Conservation (phyloP, 2,329 filamentous ascomycete species). For the Sarocladiaceae sp. region DNA sequence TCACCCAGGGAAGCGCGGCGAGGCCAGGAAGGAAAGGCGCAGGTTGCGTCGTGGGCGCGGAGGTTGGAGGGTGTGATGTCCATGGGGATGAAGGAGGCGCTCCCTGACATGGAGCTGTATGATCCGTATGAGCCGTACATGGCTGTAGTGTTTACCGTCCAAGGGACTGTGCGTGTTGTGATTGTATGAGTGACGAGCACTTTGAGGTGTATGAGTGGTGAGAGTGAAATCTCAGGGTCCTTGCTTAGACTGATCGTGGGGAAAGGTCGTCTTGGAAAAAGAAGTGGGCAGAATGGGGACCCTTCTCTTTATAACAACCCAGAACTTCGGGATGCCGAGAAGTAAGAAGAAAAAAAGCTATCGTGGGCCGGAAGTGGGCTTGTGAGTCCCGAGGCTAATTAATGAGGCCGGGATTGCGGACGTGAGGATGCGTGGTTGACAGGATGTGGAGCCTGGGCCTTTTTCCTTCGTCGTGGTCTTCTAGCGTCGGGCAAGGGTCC, state of each 20-base stretch:
- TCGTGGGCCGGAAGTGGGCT: no score
- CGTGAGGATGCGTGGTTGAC: no score
- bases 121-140: slow-evolving; percentile 47
- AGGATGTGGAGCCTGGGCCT: no score
- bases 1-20: slow-evolving; percentile 44
- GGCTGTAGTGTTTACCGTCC: slow-evolving; percentile 17
- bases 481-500: not conserved
- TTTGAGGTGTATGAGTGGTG: no score
- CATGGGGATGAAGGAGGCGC: slow-evolving; percentile 33
- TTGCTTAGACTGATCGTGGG: slow-evolving; percentile 13
- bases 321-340: no score
- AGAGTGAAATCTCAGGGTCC: slow-evolving; percentile 13
- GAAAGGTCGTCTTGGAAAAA: slow-evolving; percentile 2
- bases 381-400: no score
- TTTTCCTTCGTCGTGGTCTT: no score
- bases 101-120: slow-evolving; percentile 41
- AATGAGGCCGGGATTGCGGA: no score
- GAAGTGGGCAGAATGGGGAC: not conserved
- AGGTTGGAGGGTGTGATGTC: slow-evolving; percentile 36
- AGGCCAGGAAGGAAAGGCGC: slow-evolving; percentile 55
- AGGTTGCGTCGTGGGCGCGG: slow-evolving; percentile 35
- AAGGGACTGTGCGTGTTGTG: slow-evolving; percentile 14
- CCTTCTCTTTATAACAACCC: not conserved
- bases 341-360: no score
- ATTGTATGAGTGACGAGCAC: no score